A percentile compares a stretch with the other conserved stretches of the same genome.
These are phyloP conservation scores for Moringa oleifera DNA, from an alignment of 345 rosid genomes.

Conservation along the genomic window DNA sequence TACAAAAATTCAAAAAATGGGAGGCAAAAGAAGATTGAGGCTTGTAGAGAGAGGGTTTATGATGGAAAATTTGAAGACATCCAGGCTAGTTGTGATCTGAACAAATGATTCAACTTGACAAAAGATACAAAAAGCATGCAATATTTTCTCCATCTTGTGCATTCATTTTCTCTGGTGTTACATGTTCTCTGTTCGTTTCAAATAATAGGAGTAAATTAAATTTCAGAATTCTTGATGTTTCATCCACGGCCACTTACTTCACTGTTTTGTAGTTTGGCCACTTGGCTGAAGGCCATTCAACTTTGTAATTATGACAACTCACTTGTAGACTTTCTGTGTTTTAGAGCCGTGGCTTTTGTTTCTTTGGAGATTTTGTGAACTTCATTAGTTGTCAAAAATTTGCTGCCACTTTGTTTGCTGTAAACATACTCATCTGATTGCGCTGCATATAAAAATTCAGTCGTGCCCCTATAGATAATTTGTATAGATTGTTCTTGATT, in stretches of 20 bases:
- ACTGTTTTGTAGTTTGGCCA: no score
- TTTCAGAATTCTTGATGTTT: not conserved
- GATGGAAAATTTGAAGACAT: no score
- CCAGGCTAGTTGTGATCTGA: no score
- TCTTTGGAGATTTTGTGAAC: not conserved
- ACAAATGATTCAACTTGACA: no score
- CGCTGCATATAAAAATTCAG: not conserved
- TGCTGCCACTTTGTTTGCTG: not conserved
- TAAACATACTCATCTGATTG: not conserved
- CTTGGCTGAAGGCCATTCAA: no score
- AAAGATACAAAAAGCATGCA: no score
- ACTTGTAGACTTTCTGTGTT: not conserved
- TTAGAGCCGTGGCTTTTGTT: not conserved
- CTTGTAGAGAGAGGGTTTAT: no score
- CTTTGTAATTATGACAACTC: not conserved
- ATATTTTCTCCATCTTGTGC: no score
- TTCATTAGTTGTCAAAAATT: not conserved
- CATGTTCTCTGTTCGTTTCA: not conserved
- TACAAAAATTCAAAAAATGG: no score
- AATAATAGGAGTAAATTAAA: not conserved
- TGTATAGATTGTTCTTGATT: conserved; percentile 9
- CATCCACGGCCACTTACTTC: no score
- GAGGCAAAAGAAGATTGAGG: no score
- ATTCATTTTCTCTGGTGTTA: no score
- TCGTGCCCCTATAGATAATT: conserved; percentile 1